Evolutionary conservation across 306 rosid species (phyloP).

Genomic region (Prosopis cineraria): DNA sequence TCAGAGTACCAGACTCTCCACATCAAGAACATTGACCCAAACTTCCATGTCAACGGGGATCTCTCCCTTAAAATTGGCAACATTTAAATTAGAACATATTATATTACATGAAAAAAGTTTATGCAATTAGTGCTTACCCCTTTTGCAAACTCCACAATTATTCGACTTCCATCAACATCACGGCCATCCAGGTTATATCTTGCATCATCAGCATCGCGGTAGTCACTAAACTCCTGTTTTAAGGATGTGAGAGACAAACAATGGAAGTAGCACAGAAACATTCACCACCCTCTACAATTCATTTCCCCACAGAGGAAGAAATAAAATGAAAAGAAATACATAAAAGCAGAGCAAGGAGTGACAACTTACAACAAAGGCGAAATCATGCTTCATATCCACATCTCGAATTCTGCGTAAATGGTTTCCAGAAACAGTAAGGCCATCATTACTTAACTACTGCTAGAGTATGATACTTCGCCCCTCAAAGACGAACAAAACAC

Average conservation of each 20-base stretch:
- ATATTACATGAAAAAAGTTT: neutral
- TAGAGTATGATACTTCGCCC: slow-evolving; percentile 77
- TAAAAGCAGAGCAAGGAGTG: neutral
- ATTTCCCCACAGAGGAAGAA: neutral
- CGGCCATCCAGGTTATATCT: slow-evolving; percentile 79
- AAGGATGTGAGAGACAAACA: slow-evolving; percentile 37
- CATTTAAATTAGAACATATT: neutral
- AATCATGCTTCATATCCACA: slow-evolving; percentile 91
- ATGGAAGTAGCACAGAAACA: slow-evolving; percentile 31
- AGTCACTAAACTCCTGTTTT: slow-evolving; percentile 79
- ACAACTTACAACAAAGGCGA: slow-evolving; percentile 81
- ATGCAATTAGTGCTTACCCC: slow-evolving; percentile 45
- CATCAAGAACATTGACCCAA: neutral
- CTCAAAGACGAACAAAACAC: slow-evolving; percentile 85
- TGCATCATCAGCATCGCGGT: slow-evolving; percentile 92
- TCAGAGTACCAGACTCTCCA: neutral
- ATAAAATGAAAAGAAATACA: slow-evolving; percentile 25
- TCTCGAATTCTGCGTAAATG: slow-evolving; percentile 93
- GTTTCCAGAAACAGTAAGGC: slow-evolving; percentile 92
- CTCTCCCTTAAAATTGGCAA: neutral
- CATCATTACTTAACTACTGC: slow-evolving; percentile 84
- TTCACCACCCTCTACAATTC: slow-evolving; percentile 33
- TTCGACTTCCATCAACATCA: slow-evolving; percentile 72
- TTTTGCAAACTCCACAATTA: slow-evolving; percentile 74
- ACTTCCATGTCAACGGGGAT: neutral